Base-by-base conservation (phyloP, 1,284 basidiomycete species). In the Earliella scabrosa region DNA sequence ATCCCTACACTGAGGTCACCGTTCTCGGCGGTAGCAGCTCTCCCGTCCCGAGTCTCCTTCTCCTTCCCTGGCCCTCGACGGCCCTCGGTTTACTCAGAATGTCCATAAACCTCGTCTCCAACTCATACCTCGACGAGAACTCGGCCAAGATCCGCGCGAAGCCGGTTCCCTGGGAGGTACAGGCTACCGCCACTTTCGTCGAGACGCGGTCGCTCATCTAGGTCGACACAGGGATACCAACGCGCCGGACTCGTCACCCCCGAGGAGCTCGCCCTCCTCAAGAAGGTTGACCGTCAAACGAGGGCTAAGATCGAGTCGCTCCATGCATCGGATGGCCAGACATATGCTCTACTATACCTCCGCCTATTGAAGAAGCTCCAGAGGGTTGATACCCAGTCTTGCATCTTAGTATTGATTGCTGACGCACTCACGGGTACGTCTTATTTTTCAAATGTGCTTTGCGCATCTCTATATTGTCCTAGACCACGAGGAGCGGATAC, bases 141-240 rank as follows among this genome's bases (percentile, higher is more conserved):
- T 91, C 92, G 9, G 80, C 87, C 54, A 95, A 96, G 80, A 95
- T 97, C 60, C 84, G 92, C 62, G 82, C 89, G 10, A 96, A 96
- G 70, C 89, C 90, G 5, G 94, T 98, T 40, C 95, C 96, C 61
- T 99, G 96, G 96, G 96, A 98, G 87, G 95, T 96, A 47, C 48
- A 38, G 32, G 44, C 54, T 50, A 52, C 60, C 46, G 52, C 48
- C 41, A 31, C 31, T 32, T 43, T 43, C 48, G 26, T 38, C 43
- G 39, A 40, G 51, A 36, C 36, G 38, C 51, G 55, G 45, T 50
- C 49, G 45, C 58, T 61, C 53, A 61, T 60, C 57, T 67, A 93
- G 90, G 35, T 46, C 45, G 44, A 49, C 35, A 45, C 50, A 72
- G 71, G 95, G 93, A 60, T 98, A 98, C 77, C 95, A 97, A 77